A percentile compares a stretch with the other conserved stretches of the same genome.
These are phyloP conservation scores for Irpex rosettiformis DNA, from an alignment of 1,284 basidiomycete genomes.

Conservation along the genomic window DNA sequence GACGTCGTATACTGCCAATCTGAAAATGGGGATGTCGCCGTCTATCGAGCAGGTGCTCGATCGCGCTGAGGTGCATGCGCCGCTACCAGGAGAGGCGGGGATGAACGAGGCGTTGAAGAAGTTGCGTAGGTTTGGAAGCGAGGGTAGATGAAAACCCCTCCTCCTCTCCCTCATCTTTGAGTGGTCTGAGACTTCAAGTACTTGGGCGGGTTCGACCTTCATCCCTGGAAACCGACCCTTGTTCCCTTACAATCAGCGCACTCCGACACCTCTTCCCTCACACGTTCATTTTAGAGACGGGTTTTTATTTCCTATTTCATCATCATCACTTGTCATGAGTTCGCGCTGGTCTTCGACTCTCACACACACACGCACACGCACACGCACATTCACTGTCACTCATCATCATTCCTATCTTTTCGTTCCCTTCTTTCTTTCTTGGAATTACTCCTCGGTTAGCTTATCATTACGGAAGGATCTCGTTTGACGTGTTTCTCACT, in stretches of 20 bases:
- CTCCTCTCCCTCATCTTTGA: too few relatives aligned
- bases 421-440: not conserved
- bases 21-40: slow-evolving; percentile 21
- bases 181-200: too few relatives aligned
- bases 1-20: slow-evolving; percentile 18
- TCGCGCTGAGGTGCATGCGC: slow-evolving; percentile 3
- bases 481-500: not conserved
- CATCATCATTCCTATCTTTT: not conserved
- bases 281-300: not conserved
- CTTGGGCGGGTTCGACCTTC: too few relatives aligned
- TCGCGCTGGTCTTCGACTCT: not conserved
- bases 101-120: slow-evolving; percentile 26
- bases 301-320: not conserved
- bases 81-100: slow-evolving; percentile 15
- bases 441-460: not conserved
- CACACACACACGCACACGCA: not conserved
- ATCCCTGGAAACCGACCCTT: too few relatives aligned
- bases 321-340: not conserved
- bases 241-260: too few relatives aligned
- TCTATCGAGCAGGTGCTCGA: slow-evolving; percentile 34
- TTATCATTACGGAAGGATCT: not conserved
- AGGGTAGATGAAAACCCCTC: not conserved
- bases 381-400: not conserved
- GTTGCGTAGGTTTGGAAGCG: slow-evolving; percentile 21
- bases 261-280: not conserved